These are phyloP conservation scores for Exsudoporus frostii DNA, from an alignment of 768 basidiomycete genomes.

Conservation along the genomic window DNA sequence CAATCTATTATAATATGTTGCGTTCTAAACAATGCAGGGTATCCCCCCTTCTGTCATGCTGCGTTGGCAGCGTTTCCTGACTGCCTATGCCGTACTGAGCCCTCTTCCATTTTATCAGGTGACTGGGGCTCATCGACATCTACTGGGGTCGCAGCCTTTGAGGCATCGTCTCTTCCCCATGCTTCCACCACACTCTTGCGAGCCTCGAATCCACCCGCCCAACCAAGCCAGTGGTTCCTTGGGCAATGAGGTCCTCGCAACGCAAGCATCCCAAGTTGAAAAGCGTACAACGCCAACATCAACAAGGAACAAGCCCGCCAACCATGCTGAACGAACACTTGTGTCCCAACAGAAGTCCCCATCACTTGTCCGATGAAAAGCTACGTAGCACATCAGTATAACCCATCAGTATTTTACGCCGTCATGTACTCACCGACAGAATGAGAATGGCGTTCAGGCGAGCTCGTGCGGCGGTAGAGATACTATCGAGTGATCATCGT, in stretches of 20 bases:
- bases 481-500: constrained; percentile 18
- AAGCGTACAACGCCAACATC: constrained; percentile 55
- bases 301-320: constrained; percentile 67
- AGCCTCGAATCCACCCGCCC: constrained; percentile 51
- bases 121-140: constrained; percentile 2
- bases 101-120: constrained; percentile 8
- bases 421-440: constrained; percentile 48
- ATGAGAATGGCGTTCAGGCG: constrained; percentile 77
- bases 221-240: constrained; percentile 56
- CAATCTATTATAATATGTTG: not conserved
- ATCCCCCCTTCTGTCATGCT: not conserved
- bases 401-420: not conserved
- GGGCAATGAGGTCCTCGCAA: constrained; percentile 64
- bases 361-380: constrained; percentile 80
- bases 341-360: constrained; percentile 72
- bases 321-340: constrained; percentile 65
- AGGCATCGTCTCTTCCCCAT: not conserved
- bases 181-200: constrained; percentile 36
- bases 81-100: not conserved
- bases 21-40: not conserved
- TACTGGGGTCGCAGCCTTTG: not conserved
- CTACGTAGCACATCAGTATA: constrained; percentile 13
- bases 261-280: constrained; percentile 54
- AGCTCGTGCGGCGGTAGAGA: constrained; percentile 50
- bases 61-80: not conserved